Base-by-base conservation (phyloP, 345 rosid genomes). In the Eucalyptus camaldulensis region DNA sequence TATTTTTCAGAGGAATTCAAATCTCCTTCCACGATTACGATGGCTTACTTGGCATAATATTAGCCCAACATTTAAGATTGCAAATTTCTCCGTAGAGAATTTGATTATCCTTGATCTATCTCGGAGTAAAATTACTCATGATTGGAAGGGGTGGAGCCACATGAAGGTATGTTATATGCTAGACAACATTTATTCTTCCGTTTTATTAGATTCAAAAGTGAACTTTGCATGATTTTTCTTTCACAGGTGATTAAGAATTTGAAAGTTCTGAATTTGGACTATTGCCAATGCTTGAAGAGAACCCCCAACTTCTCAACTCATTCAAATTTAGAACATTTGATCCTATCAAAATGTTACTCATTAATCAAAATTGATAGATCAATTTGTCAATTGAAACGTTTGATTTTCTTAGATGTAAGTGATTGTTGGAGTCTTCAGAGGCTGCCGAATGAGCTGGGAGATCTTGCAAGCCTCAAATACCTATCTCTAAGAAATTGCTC, bases 1-100 rank as follows among this genome's bases (percentile, higher is more conserved):
- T 53, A 7, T 58, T 58, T 58, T 10, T 3, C 17, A 0, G 3
- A 14, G 1, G 85, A 87, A 51, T 29, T 87, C 19, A 49, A 29
- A 40, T 10, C 47, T 67, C 29, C 67, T 25, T 31, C 67, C 27
- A 27, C 31, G 1, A 87, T 49, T 88, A 24, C 49, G 27, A 6
- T 80, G 89, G 89, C n/a, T 88, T 62, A 44, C 88, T 87, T 87
- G 88, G 88, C 37, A 15, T 17, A 17, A 27, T 47, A 40, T 33
- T 45, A 10, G 0, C 12, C 45, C 60, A 25, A 51, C n/a, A 43
- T 65, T 43, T 33, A 4, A 21, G 12, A 81, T 81, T 24, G 24
- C 85, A 22, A 29, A 40, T 51, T 50, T 88, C 24, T 15, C 31
- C 40, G 29, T 72, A 6, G 25, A 88, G 49, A 13, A 80, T 29